Conservation (phyloP, 106 monocot species). For the Dendrobium huoshanense region DNA sequence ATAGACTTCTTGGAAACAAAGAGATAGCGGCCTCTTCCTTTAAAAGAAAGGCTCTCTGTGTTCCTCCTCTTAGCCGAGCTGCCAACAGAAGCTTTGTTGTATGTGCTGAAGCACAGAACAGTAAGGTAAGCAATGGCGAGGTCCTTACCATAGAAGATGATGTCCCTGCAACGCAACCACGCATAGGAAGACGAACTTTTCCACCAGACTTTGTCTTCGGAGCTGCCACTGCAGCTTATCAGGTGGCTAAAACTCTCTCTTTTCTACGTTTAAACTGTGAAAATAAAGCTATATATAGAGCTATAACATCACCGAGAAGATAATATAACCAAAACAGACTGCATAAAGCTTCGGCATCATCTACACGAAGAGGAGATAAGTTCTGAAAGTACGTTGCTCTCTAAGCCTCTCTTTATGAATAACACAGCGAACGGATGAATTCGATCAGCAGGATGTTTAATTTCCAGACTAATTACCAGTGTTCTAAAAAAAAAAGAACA, state of each 20-base stretch:
- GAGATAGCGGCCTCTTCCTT: background rate
- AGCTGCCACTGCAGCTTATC: constrained; percentile 15
- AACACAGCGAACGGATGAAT: too few species aligned
- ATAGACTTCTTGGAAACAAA: background rate
- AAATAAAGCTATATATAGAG: too few species aligned
- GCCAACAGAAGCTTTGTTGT: background rate
- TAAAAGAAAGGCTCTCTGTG: background rate
- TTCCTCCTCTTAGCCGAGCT: background rate
- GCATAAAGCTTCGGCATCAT: too few species aligned
- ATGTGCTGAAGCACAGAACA: background rate
- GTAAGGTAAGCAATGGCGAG: background rate
- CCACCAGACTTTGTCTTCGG: constrained; percentile 15
- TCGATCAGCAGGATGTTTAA: too few species aligned
- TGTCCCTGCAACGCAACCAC: background rate
- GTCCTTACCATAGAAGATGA: background rate
- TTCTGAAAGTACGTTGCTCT: too few species aligned
- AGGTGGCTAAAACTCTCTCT: background rate
- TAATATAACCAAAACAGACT: too few species aligned
- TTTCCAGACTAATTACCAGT: too few species aligned
- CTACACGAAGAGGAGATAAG: too few species aligned
- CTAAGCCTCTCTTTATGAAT: too few species aligned
- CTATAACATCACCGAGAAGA: too few species aligned
- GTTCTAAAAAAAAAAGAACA: too few species aligned
- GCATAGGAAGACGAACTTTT: constrained; percentile 10
- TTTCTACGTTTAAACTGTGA: background rate